Base-by-base conservation (phyloP, 2,329 filamentous ascomycete genomes). In the Shiraia bambusicola region DNA sequence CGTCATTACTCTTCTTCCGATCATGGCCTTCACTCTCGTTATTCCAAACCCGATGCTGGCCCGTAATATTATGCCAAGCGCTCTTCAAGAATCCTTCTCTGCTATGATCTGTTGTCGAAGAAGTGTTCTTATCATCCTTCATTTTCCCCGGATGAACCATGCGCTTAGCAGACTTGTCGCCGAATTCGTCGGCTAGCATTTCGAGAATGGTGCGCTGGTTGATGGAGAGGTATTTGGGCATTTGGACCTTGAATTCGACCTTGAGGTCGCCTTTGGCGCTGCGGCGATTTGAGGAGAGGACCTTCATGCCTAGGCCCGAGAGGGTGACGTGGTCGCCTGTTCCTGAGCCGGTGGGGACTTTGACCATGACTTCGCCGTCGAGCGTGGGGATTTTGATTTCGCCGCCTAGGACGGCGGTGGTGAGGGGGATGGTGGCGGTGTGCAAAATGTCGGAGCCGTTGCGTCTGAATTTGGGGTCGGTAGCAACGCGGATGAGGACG, bases 121-220 rank as follows among this genome's bases (percentile, higher is more conserved):
- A 48, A 4, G 38, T 47, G 8, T 47, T 47, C 29, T 50, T 47
- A 15, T 57, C 51, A 4, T 49, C 52, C 46, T 53, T 61, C 35
- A 80, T 75, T 61, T 74, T 74, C 39, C 69, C 72, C 28, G 95
- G 74, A 62, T 94, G 92, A 90, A 98, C 97, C 42, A 95, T 82
- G 32, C 93, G 80, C 74, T 88, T 93, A 25, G 93, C 93, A 19
- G 82, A 88, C 75, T 91, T 90, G 70, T 98, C 93, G 28, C 81
- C 85, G 83, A 98, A 86, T 74, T 98, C 93, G 59, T 98, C 91
- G 6, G 93, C 93, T 52, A 98, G 81, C 82, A 97, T 92, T 74
- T 98, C 93, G 31, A 95, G 73, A 45, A 98, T 87, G 1, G 88
- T 94, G 39, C 93, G 81, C 74, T 98, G 91, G 72, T 95, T 97